Evolutionary conservation across 78 protist genomes (phyloP).

Genomic region (Dictyostelium intermedium): DNA sequence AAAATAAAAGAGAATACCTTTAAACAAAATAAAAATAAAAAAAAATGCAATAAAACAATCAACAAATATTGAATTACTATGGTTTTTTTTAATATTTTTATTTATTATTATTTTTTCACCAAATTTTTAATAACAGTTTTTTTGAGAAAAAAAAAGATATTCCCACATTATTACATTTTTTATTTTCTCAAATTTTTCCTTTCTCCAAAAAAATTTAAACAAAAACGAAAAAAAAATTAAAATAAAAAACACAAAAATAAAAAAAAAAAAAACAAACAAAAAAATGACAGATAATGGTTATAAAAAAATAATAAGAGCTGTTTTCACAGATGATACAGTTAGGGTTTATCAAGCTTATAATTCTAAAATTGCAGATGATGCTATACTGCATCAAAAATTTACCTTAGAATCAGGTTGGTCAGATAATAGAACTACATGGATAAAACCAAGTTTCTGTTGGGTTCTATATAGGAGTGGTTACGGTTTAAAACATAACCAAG

Average conservation of each 20-base stretch:
- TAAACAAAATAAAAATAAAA: too few relatives aligned
- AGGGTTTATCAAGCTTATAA: slow-evolving; percentile 55
- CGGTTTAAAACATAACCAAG: slow-evolving; percentile 14
- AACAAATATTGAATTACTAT: too few relatives aligned
- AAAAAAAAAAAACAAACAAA: neutral
- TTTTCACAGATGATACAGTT: neutral
- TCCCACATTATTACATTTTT: too few relatives aligned
- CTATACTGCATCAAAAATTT: slow-evolving; percentile 20
- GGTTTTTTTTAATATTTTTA: too few relatives aligned
- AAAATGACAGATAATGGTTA: neutral
- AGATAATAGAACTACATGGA: slow-evolving; percentile 18
- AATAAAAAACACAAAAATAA: too few relatives aligned
- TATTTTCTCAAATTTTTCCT: too few relatives aligned
- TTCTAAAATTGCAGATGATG: slow-evolving; percentile 11
- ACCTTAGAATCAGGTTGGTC: neutral
- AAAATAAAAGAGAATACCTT: too few relatives aligned
- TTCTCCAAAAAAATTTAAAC: neutral
- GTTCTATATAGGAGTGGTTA: slow-evolving; percentile 41
- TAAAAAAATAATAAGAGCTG: slow-evolving; percentile 29
- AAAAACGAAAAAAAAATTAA: too few relatives aligned
- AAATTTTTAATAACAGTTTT: too few relatives aligned
- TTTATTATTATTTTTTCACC: too few relatives aligned
- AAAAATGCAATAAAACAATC: too few relatives aligned
- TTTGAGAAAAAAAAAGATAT: too few relatives aligned
- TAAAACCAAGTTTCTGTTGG: slow-evolving; percentile 62